Evolutionary conservation across 2,329 filamentous ascomycete species (phyloP).

Genomic region (Calonectria multiphialidica): DNA sequence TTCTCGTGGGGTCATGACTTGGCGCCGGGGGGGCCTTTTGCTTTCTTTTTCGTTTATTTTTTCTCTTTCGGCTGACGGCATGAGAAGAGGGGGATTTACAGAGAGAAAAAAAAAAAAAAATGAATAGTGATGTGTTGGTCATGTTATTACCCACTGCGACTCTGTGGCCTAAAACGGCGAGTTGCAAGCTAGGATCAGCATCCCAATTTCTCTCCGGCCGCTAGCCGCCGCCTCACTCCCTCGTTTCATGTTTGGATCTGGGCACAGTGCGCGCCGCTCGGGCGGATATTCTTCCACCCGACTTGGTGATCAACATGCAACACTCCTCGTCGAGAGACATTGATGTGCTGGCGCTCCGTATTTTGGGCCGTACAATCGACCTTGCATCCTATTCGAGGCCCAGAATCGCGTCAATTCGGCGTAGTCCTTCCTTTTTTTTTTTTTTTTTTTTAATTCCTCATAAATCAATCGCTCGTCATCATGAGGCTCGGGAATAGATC

Average conservation of each 20-base stretch:
- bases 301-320: background rate
- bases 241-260: background rate
- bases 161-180: background rate
- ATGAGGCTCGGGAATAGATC: background rate
- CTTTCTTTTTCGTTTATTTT: background rate
- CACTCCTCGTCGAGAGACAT: background rate
- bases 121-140: background rate
- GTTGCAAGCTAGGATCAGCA: background rate
- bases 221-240: background rate
- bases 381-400: background rate
- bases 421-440: background rate
- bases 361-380: background rate
- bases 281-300: slow-evolving; percentile 7
- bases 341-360: background rate
- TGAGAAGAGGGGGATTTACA: background rate
- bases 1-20: background rate
- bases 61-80: background rate
- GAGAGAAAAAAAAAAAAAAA: background rate
- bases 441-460: background rate
- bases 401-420: background rate
- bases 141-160: background rate
- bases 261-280: background rate
- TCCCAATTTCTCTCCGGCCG: background rate
- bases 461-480: background rate
- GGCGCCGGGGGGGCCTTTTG: background rate